These are phyloP conservation scores for Penicillium sclerotigenum DNA, from an alignment of 2,329 filamentous ascomycete species.

Conservation along the genomic window DNA sequence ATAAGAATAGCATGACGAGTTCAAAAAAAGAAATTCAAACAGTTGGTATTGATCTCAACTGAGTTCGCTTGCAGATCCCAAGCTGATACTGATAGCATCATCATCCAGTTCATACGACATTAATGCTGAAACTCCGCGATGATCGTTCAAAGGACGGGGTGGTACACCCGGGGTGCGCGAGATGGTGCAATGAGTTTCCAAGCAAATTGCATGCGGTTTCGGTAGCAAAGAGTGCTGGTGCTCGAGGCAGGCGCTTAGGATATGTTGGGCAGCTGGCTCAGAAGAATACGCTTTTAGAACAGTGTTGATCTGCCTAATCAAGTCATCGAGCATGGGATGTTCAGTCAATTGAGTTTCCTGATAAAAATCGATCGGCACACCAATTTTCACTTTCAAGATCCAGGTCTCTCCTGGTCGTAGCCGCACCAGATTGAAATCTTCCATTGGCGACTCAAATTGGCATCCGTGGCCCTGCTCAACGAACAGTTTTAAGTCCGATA, in stretches of 20 bases:
- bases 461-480: constrained; percentile 24
- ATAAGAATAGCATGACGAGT: not conserved
- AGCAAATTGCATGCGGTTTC: constrained; percentile 18
- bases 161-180: constrained; percentile 2
- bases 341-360: not conserved
- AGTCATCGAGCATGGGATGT: constrained; percentile 19
- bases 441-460: constrained; percentile 21
- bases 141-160: not conserved
- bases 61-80: constrained; percentile 8
- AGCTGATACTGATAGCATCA: constrained; percentile 7
- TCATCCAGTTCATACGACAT: constrained; percentile 4
- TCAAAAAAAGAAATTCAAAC: not conserved
- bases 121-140: not conserved
- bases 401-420: constrained; percentile 35
- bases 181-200: constrained; percentile 25
- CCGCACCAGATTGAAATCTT: constrained; percentile 15
- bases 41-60: not conserved
- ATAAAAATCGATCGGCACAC: constrained; percentile 14
- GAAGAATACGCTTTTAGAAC: constrained; percentile 24
- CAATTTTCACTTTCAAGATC: constrained; percentile 27
- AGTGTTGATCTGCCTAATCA: constrained; percentile 30
- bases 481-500: constrained; percentile 25
- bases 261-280: constrained; percentile 14
- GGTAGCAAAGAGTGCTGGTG: constrained; percentile 35
- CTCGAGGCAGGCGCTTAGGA: constrained; percentile 28